Evolutionary conservation across 169 alveolate species (phyloP), one percentile per base, ranked within the genome.

Genomic region (Perkinsus chesapeaki): DNA sequence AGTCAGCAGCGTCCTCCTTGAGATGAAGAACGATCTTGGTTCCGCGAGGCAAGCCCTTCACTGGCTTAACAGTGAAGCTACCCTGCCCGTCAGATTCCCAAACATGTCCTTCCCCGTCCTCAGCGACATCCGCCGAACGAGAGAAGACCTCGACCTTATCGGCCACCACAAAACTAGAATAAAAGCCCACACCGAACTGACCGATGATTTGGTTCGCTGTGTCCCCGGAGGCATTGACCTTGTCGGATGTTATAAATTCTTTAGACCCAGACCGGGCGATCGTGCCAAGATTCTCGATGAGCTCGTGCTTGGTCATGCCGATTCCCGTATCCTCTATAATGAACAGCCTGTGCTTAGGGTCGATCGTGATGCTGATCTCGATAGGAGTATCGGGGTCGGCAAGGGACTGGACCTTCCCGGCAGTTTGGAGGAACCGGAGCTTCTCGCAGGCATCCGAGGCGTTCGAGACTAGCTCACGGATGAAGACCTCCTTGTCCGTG

Each of bases 401-500:
- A 39, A 31, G 82, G 91, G 31, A 43, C 94, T 73, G 16, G 47
- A 94, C 95, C 93, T 92, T 95, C 60, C 47, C 91, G n/a, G 93
- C 95, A 91, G 95, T 93, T 82, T 95, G 96, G 93, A 91, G 94
- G 93, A 98, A 98, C 93, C 99, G 96, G 94, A 98, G 98, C 97
- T 99, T 99, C 95, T 99, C 99, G 92, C 99, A 96, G 1, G 99
- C 99, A 95, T 99, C 99, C 20, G 99, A 98, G 16, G 99, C 99
- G 95, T 99, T 99, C 31, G 99, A 99, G 72, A 99, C 98, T 73
- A 99, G 97, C 93, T 99, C 99, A 93, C 99, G 97, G 73, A 99
- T 95, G 92, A 95, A 97, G 47, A 98, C 99, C 95, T 99, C 99
- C 94, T 98, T 98, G 96, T 99, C 99, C 0, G 99, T 98, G 96